Evolutionary conservation across 257 asterid species (phyloP).

Genomic region (Penstemon barbatus): DNA sequence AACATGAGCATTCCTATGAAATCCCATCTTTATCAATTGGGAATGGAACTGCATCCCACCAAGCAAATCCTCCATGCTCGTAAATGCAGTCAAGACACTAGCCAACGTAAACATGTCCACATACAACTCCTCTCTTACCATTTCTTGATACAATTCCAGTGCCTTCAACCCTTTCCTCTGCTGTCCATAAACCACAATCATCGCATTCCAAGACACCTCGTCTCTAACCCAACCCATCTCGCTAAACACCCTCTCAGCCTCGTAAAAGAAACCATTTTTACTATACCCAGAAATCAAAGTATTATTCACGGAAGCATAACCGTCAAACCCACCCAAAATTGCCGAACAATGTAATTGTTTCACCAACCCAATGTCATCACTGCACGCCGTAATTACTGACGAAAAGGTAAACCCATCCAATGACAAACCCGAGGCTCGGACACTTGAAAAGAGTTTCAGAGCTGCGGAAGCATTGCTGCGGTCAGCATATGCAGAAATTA

Average conservation of each 20-base stretch:
- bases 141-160: conserved; percentile 59
- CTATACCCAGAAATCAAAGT: conserved; percentile 57
- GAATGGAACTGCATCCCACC: conserved; percentile 80
- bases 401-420: conserved; percentile 73
- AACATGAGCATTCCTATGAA: conserved; percentile 54
- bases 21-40: conserved; percentile 59
- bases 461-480: conserved; percentile 42
- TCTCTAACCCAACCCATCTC: conserved; percentile 56
- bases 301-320: conserved; percentile 63
- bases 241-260: conserved; percentile 51
- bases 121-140: conserved; percentile 41
- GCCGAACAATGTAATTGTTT: conserved; percentile 55
- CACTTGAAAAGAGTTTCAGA: conserved; percentile 37
- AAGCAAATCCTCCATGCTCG: conserved; percentile 56
- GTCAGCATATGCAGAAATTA: conserved; percentile 75
- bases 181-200: conserved; percentile 76
- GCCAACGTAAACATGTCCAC: conserved; percentile 76
- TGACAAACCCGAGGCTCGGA: conserved; percentile 39
- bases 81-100: conserved; percentile 68
- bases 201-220: conserved; percentile 83
- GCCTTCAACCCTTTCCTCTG: conserved; percentile 60
- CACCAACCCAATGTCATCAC: conserved; percentile 41
- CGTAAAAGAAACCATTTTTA: conserved; percentile 40
- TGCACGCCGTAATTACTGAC: conserved; percentile 50
- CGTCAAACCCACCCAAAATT: conserved; percentile 47